Conservation (phyloP, 345 rosid genomes). For the Murraya koenigii region DNA sequence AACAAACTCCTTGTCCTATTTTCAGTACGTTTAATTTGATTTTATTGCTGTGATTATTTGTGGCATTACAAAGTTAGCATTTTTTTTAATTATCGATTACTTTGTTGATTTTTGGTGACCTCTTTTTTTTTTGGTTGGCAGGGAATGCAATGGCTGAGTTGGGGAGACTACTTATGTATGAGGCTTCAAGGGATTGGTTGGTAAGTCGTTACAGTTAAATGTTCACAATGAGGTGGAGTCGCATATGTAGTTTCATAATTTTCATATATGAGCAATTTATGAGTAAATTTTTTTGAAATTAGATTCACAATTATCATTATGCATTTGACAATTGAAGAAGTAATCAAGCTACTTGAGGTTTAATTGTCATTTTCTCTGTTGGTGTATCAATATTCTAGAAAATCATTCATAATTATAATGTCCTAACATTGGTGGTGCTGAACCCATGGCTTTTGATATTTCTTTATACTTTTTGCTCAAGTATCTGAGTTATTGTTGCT, state of each 20-base stretch:
- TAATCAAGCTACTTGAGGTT: not conserved
- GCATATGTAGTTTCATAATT: not conserved
- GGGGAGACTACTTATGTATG: slow-evolving; percentile 84
- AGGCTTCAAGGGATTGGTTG: slow-evolving; percentile 96
- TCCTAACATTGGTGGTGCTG: not conserved
- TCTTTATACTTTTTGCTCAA: not conserved
- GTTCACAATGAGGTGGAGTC: not conserved
- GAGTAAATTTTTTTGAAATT: not conserved
- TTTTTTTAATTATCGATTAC: too few relatives aligned
- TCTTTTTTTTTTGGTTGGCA: not conserved
- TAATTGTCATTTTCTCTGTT: not conserved
- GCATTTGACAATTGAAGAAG: not conserved
- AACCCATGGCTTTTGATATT: not conserved
- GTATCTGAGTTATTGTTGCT: slow-evolving; percentile 17
- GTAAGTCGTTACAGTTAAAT: slow-evolving; percentile 32
- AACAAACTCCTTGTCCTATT: slow-evolving; percentile 77
- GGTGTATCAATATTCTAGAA: not conserved
- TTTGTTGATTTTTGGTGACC: too few relatives aligned
- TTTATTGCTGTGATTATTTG: not conserved
- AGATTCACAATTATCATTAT: not conserved
- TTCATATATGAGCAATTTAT: not conserved
- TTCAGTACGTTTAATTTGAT: slow-evolving; percentile 48
- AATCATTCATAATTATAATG: not conserved
- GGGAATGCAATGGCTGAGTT: slow-evolving; percentile 91
- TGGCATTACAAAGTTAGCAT: not conserved